Conservation (phyloP, 768 basidiomycete species). For the Phlegmacium glaucopus region DNA sequence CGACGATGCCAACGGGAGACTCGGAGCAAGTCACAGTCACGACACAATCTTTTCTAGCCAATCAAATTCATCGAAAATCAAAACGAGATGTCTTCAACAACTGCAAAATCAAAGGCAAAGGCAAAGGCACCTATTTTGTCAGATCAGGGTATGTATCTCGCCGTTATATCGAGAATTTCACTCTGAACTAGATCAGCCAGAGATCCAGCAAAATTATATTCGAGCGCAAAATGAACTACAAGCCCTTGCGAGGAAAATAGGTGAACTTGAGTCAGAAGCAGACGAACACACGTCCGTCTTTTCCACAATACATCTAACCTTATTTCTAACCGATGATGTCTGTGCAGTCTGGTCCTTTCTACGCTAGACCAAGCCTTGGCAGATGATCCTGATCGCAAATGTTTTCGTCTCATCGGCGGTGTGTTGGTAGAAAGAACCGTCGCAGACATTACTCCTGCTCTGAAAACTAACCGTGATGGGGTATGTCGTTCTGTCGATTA, state of each 20-base stretch:
- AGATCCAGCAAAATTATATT: slow-evolving; percentile 80
- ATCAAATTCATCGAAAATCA: slow-evolving; percentile 39
- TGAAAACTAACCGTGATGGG: slow-evolving; percentile 87
- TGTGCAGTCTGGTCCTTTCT: slow-evolving; percentile 73
- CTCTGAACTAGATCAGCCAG: slow-evolving; percentile 54
- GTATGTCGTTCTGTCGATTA: slow-evolving; percentile 42
- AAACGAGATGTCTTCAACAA: slow-evolving; percentile 43
- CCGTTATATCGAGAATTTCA: slow-evolving; percentile 9
- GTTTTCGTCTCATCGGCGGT: slow-evolving; percentile 95
- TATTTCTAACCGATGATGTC: neutral
- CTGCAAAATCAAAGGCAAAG: slow-evolving; percentile 58
- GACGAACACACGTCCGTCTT: slow-evolving; percentile 86
- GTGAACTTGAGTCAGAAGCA: slow-evolving; percentile 92
- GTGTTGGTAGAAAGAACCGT: slow-evolving; percentile 95
- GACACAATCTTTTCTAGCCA: slow-evolving; percentile 33
- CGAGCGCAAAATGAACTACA: slow-evolving; percentile 87
- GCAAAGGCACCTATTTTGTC: slow-evolving; percentile 54
- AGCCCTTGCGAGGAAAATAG: slow-evolving; percentile 89
- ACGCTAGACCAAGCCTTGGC: slow-evolving; percentile 81
- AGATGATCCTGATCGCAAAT: slow-evolving; percentile 89
- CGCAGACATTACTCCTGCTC: slow-evolving; percentile 86
- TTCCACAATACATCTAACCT: neutral
- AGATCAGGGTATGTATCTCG: slow-evolving; percentile 61
- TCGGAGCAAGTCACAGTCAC: slow-evolving; percentile 25
- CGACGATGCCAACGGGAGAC: slow-evolving; percentile 36